A percentile compares a stretch with the other conserved stretches of the same genome.
These are phyloP conservation scores for Umbelopsis sp. DNA, from an alignment of 192 early-diverging fungal species.

Conservation along the genomic window DNA sequence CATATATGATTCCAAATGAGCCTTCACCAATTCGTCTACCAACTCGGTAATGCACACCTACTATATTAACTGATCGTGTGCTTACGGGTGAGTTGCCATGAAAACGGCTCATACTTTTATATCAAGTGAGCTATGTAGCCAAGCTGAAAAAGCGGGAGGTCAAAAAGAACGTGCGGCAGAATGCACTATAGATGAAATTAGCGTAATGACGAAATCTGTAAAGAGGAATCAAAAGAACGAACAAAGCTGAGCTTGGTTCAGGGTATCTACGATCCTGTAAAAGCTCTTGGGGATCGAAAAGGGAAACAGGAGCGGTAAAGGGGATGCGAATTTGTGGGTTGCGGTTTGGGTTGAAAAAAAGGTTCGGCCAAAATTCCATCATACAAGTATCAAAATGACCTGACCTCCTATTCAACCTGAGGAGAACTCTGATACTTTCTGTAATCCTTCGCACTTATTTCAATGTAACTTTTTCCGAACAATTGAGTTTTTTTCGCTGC, in stretches of 20 bases:
- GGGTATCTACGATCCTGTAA: background rate
- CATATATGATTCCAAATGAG: slow-evolving; percentile 98
- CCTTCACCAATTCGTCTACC: slow-evolving; percentile 98
- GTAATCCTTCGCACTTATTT: too few relatives aligned
- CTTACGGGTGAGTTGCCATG: background rate
- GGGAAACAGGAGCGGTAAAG: background rate
- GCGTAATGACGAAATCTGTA: background rate
- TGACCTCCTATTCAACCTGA: too few relatives aligned
- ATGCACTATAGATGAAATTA: background rate
- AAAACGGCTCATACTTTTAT: background rate
- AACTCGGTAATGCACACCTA: slow-evolving; percentile 95
- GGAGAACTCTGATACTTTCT: too few relatives aligned
- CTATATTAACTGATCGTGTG: slow-evolving; percentile 60
- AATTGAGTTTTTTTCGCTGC: too few relatives aligned
- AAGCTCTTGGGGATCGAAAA: background rate
- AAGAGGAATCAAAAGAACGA: background rate
- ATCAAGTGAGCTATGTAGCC: background rate
- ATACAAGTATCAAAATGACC: too few relatives aligned
- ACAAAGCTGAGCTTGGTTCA: too few relatives aligned
- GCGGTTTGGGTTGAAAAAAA: too few relatives aligned
- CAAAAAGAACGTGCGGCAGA: background rate
- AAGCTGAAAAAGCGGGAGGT: background rate
- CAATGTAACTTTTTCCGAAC: too few relatives aligned
- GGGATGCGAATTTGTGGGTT: background rate
- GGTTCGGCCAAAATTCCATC: too few relatives aligned